Base-by-base conservation (phyloP, 305 asterid genomes). In the Plantago rigida region DNA sequence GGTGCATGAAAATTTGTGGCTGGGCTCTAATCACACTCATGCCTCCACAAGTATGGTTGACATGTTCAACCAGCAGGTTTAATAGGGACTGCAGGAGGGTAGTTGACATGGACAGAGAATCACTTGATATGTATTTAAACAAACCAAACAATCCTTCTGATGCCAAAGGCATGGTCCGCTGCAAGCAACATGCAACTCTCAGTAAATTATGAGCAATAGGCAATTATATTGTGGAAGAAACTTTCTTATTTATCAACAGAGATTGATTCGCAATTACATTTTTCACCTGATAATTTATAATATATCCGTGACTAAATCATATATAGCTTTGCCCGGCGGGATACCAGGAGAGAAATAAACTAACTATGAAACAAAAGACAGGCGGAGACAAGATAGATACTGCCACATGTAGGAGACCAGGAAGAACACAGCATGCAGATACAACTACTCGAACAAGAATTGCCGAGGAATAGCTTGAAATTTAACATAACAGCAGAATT, bases 141-240 rank as follows among this genome's bases (percentile, higher is more conserved):
- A 86, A 84, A 78, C 86, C 98, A 63, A 77, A 78, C 29, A 81
- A 69, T 65, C 96, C 96, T 65, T 79, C 99, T 67, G 79, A 65
- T 56, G 79, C 86, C 60, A 50, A 66, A 39, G 96, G 94, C 78
- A 92, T 71, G 54, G 84, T 79, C 60, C 84, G 79, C 99, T 92
- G 95, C 89, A 79, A 82, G 64, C 77, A 70, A 71, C 31, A 71
- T 45, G 67, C 34, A 51, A 51, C 39, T 70, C 42, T 62, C 47
- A 31, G 71, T 75, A 61, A 82, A 78, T 62, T 66, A 73, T 69
- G 55, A 63, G 72, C 58, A 63, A 48, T 54, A 67, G 13, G 17
- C 47, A 51, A 65, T 49, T 12, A 28, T 56, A 66, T 12, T 31
- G 61, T 22, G 19, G 42, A 49, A 19, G 62, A 50, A 48, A 19